phyloP scores from a whole-genome alignment of 2,329 filamentous ascomycete genomes.

The Bisporella sp. region DNA sequence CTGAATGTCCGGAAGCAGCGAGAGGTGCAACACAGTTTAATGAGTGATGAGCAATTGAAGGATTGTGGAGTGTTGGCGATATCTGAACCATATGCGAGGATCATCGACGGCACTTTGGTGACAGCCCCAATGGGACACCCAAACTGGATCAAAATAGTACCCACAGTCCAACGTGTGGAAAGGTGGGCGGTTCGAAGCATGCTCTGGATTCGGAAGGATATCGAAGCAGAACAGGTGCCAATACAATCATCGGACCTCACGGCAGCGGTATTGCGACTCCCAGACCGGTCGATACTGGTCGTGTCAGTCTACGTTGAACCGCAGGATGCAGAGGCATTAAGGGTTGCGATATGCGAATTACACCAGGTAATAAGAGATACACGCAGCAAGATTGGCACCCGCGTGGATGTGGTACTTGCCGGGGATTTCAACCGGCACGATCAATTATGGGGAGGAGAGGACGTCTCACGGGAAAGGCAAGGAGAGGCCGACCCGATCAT shows the following conservation, averaged over 20 bases:
- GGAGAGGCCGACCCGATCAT: slow-evolving; percentile 31
- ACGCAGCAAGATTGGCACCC: neutral
- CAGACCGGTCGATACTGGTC: slow-evolving; percentile 18
- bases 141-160: neutral
- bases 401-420: neutral
- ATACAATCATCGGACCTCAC: slow-evolving; percentile 22
- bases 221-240: slow-evolving; percentile 16
- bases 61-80: too few species aligned
- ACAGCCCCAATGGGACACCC: neutral
- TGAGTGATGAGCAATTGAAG: too few species aligned
- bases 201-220: slow-evolving; percentile 22
- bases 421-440: neutral
- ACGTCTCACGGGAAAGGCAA: slow-evolving; percentile 16
- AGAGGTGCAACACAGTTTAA: too few species aligned
- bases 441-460: neutral
- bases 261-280: slow-evolving; percentile 16
- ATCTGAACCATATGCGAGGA: too few species aligned
- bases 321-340: slow-evolving; percentile 12
- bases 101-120: too few species aligned
- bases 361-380: slow-evolving; percentile 15
- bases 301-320: slow-evolving; percentile 22
- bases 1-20: too few species aligned
- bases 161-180: slow-evolving; percentile 7
- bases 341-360: slow-evolving; percentile 11
- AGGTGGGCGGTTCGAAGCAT: slow-evolving; percentile 22